Base-by-base conservation (phyloP, 2,329 filamentous ascomycete genomes). In the Xylariaceae sp. region DNA sequence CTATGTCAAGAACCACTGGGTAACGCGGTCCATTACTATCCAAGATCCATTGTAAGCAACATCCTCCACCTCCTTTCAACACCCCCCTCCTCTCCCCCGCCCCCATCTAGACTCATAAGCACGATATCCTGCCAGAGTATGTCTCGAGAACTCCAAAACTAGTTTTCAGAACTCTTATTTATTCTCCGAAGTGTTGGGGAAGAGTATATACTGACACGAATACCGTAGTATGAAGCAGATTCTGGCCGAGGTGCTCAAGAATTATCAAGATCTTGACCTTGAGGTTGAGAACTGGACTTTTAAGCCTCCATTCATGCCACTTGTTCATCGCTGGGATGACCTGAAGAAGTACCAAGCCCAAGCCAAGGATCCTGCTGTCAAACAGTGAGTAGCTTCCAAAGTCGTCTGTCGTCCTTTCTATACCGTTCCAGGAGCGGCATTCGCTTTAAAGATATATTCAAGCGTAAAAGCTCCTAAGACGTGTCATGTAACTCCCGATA, bases 311-410 rank as follows among this genome's bases (percentile, higher is more conserved):
- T 73, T 70, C 61, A 65, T 65, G 58, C 68, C 72, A 7, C 53
- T 76, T 12, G 72, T 75, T 3, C 72, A 75, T 51, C 69, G 73
- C 23, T 75, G 73, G 73, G 66, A 70, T 7, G 48, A 40, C 3
- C 54, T 72, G 21, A 64, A 66, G 42, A 18, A 46, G 12, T 65
- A 58, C 40, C 53, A 54, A 9, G 23, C 54, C 3, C 26, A 49
- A 26, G 23, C 23, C 23, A 26, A 4, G 6, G 52, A 44, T 7
- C 53, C 42, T 1, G 40, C 6, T 1, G 21, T 60, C 12, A 61
- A 57, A 50, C n/a, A n/a, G n/a, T n/a, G n/a, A n/a, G n/a, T n/a
- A n/a, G n/a, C n/a, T n/a, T n/a, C n/a, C n/a, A n/a, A n/a, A n/a
- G n/a, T n/a, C n/a, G n/a, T n/a, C n/a, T n/a, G n/a, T n/a, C n/a